Evolutionary conservation across 345 rosid genomes (phyloP), one percentile per base, ranked within the genome.

Genomic region (Cardamine chenopodiifolia): DNA sequence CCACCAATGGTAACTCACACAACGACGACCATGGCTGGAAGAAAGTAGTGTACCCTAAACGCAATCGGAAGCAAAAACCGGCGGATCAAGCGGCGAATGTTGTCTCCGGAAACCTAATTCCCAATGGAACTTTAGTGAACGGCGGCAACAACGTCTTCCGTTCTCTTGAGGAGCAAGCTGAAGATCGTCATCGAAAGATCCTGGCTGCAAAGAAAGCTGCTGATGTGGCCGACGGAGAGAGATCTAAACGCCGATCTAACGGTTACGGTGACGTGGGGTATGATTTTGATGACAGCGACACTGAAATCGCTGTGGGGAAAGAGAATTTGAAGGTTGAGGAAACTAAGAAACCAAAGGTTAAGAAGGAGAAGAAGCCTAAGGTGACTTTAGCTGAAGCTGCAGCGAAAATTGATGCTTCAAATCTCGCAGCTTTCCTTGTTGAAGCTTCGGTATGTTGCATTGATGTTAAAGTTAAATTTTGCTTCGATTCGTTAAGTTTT

Each of bases 281-380:
- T 22, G 82, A 73, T 18, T 83, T 71, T 4, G 82, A 80, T 0
- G 80, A 77, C 9, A 85, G 84, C 66, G 88, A 83, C 17, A 79
- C 20, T 32, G 86, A 74, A 28, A 47, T 54, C 47, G 80, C 40
- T 25, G 74, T 6, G 34, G 47, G 56, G 40, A 75, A 75, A 2
- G 73, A 75, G 74, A 70, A 83, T 75, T 79, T 49, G 56, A 78
- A 73, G 78, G 72, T 45, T 11, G 83, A 62, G 42, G 88, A 56
- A 62, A 70, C 58, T 45, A 84, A 84, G 79, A 80, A 76, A 71
- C 68, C 66, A 13, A 86, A 86, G 79, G 70, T 45, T 11, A 88
- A 86, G 85, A 86, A 86, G 79, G 82, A 79, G 64, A 88, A 86
- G 85, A 88, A 85, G 82, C 93, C 89, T 14, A 88, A 88, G 80